Evolutionary conservation across 176 grass and related monocot genomes (phyloP).

Genomic region (Zizania latifolia): DNA sequence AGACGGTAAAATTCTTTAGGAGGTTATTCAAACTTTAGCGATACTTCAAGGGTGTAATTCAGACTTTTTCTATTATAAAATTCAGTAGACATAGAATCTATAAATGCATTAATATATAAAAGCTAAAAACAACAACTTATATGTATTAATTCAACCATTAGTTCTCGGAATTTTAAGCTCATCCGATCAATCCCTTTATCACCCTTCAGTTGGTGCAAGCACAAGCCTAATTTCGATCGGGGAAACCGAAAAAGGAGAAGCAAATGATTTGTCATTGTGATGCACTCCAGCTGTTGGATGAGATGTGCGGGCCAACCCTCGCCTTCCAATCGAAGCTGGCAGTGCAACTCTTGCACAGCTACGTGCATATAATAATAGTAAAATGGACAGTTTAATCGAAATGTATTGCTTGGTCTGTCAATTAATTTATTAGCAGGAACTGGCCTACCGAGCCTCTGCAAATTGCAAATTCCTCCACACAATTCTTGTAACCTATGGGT

Average conservation of each 20-base stretch:
- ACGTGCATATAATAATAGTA: slow-evolving; percentile 15
- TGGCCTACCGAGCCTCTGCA: slow-evolving; percentile 5
- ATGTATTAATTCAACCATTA: too few species aligned
- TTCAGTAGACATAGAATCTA: too few species aligned
- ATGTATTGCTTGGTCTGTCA: slow-evolving; percentile 19
- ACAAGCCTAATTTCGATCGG: neutral
- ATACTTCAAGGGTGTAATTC: too few species aligned
- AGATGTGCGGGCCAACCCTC: slow-evolving; percentile 20
- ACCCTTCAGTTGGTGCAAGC: neutral
- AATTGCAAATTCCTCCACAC: neutral
- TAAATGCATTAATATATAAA: too few species aligned
- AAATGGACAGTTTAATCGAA: neutral
- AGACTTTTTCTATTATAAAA: too few species aligned
- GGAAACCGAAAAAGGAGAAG: neutral
- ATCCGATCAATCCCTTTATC: too few species aligned
- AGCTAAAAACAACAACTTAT: too few species aligned
- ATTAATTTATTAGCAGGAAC: neutral
- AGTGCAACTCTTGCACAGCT: neutral
- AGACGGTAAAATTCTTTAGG: too few species aligned
- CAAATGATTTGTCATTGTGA: neutral
- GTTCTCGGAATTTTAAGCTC: too few species aligned
- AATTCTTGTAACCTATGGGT: neutral
- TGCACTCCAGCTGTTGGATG: slow-evolving; percentile 25
- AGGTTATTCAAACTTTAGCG: too few species aligned
- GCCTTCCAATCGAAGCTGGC: neutral